Evolutionary conservation across 2,329 filamentous ascomycete species (phyloP), one percentile per base, ranked within the genome.

Genomic region (Fusarium sp.): DNA sequence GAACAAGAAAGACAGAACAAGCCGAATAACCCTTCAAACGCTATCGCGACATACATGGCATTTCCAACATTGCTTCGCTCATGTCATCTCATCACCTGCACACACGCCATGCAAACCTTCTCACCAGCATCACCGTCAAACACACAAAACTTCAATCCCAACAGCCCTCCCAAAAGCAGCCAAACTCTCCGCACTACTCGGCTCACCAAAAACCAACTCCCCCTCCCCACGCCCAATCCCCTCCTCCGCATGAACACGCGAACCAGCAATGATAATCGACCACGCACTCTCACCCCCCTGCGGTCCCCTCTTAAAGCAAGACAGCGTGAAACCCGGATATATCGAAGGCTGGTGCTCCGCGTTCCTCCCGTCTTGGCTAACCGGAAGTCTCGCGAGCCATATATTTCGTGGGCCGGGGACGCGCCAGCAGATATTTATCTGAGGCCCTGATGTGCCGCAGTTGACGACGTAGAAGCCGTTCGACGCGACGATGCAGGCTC

Each of bases 21-120:
- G 11, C 9, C 4, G 3, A 25, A 25, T 0, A 14, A 5, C 2
- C 22, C n/a, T 8, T 4, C 17, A 6, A 20, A 9, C 9, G 3
- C 3, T 25, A 18, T 20, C 11, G 3, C 1, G 35, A 38, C 0
- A 33, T 14, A 4, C 4, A 4, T 4, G 12, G 2, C 6, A 33
- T 20, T 5, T 3, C 9, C 12, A 20, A 20, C 9, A 8, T 7
- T 46, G 17, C 10, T 29, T 17, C 25, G 3, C 25, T 27, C 8
- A 22, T n/a, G 5, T 6, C n/a, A 17, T n/a, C 2, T 22, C 11
- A 13, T 22, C 22, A 22, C 22, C 22, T 22, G 22, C 12, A 22
- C 25, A 5, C 25, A 25, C 25, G 25, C 25, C 25, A 25, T 4
- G 5, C 25, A 20, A 12, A 39, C 20, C 11, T 11, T 10, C 7